Evolutionary conservation across 495 filamentous ascomycete species (phyloP), one percentile per base, ranked within the genome.

Genomic region (Filosporella fistucella): DNA sequence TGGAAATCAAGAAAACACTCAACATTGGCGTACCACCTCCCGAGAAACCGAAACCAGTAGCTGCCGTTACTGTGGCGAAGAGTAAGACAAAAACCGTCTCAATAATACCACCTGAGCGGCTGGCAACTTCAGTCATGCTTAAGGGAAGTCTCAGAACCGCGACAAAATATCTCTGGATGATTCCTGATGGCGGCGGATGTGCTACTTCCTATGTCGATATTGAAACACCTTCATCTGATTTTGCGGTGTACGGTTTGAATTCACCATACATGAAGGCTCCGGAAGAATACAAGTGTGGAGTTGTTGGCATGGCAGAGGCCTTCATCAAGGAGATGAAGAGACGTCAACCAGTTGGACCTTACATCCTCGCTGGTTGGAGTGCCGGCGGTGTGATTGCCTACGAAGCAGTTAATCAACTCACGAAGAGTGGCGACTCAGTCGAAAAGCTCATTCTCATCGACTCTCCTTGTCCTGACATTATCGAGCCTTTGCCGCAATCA

Each of bases 381-480:
- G 88, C 88, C 7, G 90, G 90, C 42, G 91, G 90, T 30, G 85
- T 93, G 24, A 84, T 89, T 55, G 90, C 90, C 18, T 96, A 88
- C 60, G 88, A 93, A 57, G 84, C 86, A n/a, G 80, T 80, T 23
- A 80, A 79, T 42, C 82, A 88, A 49, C 72, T 95, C 8, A 70
- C 81, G 52, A 73, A 78, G 39, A 70, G 74, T 16, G 81, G 81
- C 18, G 85, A 91, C 26, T 62, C 68, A 45, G 85, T 95, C 33
- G 84, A 86, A 35, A 73, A 79, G 33, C 78, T 96, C 2, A 67
- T 95, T 42, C 72, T 95, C 40, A 81, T 96, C 44, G 90, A 96
- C 63, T 37, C 38, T n/a, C 51, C 51, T 20, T 25, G 20, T 14
- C 51, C 51, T 25, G 24, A 26, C 22, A 26, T 17, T 14, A 28